Evolutionary conservation across 768 basidiomycete species (phyloP).

Genomic region (Xerocomus potaroensis): DNA sequence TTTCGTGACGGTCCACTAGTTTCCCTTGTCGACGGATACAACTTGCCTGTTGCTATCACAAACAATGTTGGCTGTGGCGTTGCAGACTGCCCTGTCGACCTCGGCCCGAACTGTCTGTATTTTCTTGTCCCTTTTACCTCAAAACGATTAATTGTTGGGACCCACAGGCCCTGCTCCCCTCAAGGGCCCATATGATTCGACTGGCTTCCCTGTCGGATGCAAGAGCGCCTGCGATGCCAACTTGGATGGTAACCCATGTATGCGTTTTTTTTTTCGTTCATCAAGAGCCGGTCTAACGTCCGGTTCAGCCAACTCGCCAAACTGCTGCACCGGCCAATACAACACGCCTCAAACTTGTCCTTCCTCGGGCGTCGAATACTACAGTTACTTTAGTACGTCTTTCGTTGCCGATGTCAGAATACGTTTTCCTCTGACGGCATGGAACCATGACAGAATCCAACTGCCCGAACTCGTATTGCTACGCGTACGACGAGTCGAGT

Average conservation of each 20-base stretch:
- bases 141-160: not conserved
- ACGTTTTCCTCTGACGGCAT: constrained; percentile 1
- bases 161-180: constrained; percentile 45
- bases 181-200: constrained; percentile 48
- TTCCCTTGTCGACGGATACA: constrained; percentile 63
- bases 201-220: constrained; percentile 57
- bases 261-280: not conserved
- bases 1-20: constrained; percentile 32
- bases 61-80: constrained; percentile 53
- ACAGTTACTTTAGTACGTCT: constrained; percentile 44
- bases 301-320: constrained; percentile 47
- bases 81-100: constrained; percentile 58
- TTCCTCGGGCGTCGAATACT: constrained; percentile 37
- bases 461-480: constrained; percentile 46
- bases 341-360: constrained; percentile 55
- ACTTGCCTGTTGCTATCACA: constrained; percentile 55
- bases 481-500: constrained; percentile 47
- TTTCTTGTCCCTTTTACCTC: not conserved
- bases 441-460: constrained; percentile 32
- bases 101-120: constrained; percentile 49
- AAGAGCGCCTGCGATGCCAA: constrained; percentile 51
- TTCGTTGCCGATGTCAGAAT: not conserved
- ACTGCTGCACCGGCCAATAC: constrained; percentile 61
- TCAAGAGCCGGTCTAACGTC: not conserved
- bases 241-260: constrained; percentile 32